Evolutionary conservation across 1,284 basidiomycete species (phyloP).

Genomic region (Cutaneotrichosporon sp.): DNA sequence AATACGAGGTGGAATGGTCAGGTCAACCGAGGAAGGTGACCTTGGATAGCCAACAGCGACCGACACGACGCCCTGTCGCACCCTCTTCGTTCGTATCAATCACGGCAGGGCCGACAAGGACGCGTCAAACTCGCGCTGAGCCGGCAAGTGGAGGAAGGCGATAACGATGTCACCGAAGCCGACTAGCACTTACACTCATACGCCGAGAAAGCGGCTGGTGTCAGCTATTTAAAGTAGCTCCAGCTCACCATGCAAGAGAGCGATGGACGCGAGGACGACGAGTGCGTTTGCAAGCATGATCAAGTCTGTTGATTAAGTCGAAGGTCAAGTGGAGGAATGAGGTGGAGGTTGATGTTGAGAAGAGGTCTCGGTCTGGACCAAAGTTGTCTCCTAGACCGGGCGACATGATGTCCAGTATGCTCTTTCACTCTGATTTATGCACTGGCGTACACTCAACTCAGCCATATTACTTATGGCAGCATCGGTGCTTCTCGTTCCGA

Average conservation of each 20-base stretch:
- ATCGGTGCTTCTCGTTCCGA: too few relatives aligned
- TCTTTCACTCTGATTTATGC: too few relatives aligned
- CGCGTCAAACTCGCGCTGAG: too few relatives aligned
- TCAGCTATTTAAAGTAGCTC: slow-evolving; percentile 10
- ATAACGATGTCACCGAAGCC: not conserved
- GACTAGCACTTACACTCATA: slow-evolving; percentile 46
- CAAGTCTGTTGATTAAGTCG: not conserved
- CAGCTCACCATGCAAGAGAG: slow-evolving; percentile 43
- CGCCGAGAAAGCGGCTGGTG: slow-evolving; percentile 50
- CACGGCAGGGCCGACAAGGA: too few relatives aligned
- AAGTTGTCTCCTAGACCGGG: not conserved
- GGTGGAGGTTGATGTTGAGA: not conserved
- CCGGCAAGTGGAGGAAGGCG: not conserved
- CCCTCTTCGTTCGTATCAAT: too few relatives aligned
- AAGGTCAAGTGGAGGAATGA: not conserved
- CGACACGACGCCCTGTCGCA: too few relatives aligned
- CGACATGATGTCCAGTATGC: too few relatives aligned
- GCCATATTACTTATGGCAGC: too few relatives aligned
- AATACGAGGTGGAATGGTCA: too few relatives aligned
- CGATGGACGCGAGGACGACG: slow-evolving; percentile 36
- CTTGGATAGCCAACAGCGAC: too few relatives aligned
- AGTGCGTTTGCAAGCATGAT: slow-evolving; percentile 23
- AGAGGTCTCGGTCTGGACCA: not conserved
- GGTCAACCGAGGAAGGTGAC: too few relatives aligned
- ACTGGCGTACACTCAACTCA: too few relatives aligned